phyloP scores from a whole-genome alignment of 352 stramenopile genomes.

The Globisporangium orthogonon region DNA sequence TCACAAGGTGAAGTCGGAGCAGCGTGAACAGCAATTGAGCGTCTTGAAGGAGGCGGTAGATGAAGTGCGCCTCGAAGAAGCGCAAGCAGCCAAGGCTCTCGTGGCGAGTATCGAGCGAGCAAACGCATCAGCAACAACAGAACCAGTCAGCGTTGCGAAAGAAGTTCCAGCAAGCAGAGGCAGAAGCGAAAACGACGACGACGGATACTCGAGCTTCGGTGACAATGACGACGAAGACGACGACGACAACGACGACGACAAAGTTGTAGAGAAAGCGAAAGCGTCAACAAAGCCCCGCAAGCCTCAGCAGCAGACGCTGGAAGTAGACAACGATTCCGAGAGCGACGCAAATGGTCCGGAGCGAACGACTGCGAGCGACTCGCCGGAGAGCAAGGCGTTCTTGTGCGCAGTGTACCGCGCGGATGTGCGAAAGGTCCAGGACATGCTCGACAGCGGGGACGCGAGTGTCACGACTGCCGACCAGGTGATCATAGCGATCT shows the following conservation, averaged over 20 bases:
- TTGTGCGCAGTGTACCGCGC: conserved; percentile 55
- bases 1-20: conserved; percentile 31
- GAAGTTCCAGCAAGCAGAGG: not conserved
- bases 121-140: not conserved
- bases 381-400: conserved; percentile 48
- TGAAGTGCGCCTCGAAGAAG: conserved; percentile 24
- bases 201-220: conserved; percentile 65
- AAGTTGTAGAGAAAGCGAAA: not conserved
- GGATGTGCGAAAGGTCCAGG: conserved; percentile 41
- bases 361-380: conserved; percentile 41
- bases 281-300: not conserved
- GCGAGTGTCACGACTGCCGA: conserved; percentile 48
- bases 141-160: not conserved
- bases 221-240: conserved; percentile 20
- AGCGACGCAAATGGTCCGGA: conserved; percentile 17
- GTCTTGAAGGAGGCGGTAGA: conserved; percentile 19
- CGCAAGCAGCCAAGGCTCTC: conserved; percentile 17
- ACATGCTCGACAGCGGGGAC: conserved; percentile 41
- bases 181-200: conserved; percentile 8
- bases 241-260: not conserved
- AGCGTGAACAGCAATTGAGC: conserved; percentile 14
- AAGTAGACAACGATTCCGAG: conserved; percentile 12
- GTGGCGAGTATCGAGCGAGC: conserved; percentile 10
- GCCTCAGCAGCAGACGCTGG: not conserved
- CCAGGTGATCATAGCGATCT: conserved; percentile 22